phyloP scores from a whole-genome alignment of 805 yeast genomes.

The Yarrowia sp. region DNA sequence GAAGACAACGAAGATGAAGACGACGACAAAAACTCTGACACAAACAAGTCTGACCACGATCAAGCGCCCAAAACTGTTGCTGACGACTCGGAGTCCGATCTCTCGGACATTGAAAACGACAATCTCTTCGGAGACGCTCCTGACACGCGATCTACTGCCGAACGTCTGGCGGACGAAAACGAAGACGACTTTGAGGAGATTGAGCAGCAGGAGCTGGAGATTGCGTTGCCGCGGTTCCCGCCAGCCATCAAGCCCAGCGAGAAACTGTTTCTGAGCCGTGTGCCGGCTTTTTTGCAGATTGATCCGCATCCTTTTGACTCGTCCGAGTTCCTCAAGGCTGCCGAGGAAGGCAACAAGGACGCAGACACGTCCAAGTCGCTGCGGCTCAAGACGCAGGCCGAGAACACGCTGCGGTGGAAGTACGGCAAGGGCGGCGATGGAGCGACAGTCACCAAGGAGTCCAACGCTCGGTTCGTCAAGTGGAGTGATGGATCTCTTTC shows the following conservation, averaged over 20 bases:
- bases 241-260: constrained; percentile 46
- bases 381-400: constrained; percentile 62
- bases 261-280: constrained; percentile 59
- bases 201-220: constrained; percentile 47
- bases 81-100: constrained; percentile 16
- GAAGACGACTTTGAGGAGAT: constrained; percentile 44
- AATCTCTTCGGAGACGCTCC: constrained; percentile 39
- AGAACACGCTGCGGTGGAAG: constrained; percentile 93
- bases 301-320: constrained; percentile 91
- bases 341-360: constrained; percentile 51
- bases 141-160: constrained; percentile 34
- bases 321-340: constrained; percentile 62
- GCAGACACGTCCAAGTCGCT: constrained; percentile 51
- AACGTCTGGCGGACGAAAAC: constrained; percentile 40
- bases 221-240: constrained; percentile 50
- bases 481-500: constrained; percentile 95
- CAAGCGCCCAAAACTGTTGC: neutral
- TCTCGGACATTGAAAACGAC: constrained; percentile 32
- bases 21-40: neutral
- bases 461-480: constrained; percentile 86
- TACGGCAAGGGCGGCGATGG: constrained; percentile 78
- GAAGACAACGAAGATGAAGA: constrained; percentile 38
- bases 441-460: constrained; percentile 69
- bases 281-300: constrained; percentile 83
- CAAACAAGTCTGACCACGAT: neutral